A percentile compares a stretch with the other conserved stretches of the same genome.
Evolutionary conservation across 2,329 filamentous ascomycete genomes (phyloP).

Genomic region (Alternaria conjuncta): DNA sequence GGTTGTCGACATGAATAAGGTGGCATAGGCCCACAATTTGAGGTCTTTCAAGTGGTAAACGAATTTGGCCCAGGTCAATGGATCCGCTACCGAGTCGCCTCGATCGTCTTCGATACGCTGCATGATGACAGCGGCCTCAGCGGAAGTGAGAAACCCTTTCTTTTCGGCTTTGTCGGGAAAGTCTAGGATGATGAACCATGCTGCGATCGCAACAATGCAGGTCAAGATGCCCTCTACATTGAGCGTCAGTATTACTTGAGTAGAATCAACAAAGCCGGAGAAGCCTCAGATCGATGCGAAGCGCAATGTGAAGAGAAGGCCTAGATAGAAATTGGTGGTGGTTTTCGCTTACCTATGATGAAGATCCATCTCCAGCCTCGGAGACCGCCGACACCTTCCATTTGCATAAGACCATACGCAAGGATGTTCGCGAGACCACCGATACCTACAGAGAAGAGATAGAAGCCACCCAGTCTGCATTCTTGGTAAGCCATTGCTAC

Average conservation of each 20-base stretch:
- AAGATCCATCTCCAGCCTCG: slow-evolving; percentile 42
- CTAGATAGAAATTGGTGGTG: background rate
- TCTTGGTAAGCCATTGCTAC: background rate
- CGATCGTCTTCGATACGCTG: slow-evolving; percentile 33
- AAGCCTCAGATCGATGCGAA: background rate
- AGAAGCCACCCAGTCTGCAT: slow-evolving; percentile 27
- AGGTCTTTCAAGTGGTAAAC: slow-evolving; percentile 25
- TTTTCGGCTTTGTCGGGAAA: slow-evolving; percentile 36
- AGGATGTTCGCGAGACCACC: slow-evolving; percentile 37
- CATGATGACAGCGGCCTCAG: slow-evolving; percentile 25
- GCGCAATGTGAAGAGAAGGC: background rate
- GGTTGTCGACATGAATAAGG: slow-evolving; percentile 31
- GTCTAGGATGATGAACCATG: slow-evolving; percentile 36
- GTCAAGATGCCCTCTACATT: slow-evolving; percentile 38
- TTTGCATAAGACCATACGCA: slow-evolving; percentile 37
- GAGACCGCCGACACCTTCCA: slow-evolving; percentile 30
- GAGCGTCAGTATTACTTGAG: slow-evolving; percentile 16
- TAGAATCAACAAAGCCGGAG: background rate
- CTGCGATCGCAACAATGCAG: slow-evolving; percentile 31
- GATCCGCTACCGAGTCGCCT: slow-evolving; percentile 29
- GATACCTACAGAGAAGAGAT: slow-evolving; percentile 34
- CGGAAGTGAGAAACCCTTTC: slow-evolving; percentile 27
- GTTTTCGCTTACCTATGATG: slow-evolving; percentile 11
- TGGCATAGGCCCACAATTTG: slow-evolving; percentile 33
- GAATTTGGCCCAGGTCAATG: slow-evolving; percentile 27